Conservation (phyloP, 1,139 yeast genomes). For the Insectozyma bohioensis region DNA sequence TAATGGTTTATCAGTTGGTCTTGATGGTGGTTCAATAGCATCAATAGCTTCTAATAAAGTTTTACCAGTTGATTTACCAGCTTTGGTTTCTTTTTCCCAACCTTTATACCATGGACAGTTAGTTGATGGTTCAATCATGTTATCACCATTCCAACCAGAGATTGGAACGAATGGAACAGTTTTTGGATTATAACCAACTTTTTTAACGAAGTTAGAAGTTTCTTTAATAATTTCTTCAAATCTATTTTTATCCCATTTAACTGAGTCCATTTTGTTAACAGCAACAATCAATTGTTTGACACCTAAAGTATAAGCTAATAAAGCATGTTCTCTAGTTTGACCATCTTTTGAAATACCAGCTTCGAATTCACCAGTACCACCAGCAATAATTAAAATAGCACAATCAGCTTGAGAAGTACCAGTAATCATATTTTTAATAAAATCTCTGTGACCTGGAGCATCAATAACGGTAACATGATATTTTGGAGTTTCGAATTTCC, state of each 20-base stretch:
- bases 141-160: slow-evolving; percentile 95
- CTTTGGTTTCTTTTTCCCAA: slow-evolving; percentile 84
- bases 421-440: slow-evolving; percentile 93
- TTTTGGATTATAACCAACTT: slow-evolving; percentile 93
- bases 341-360: slow-evolving; percentile 94
- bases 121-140: slow-evolving; percentile 81
- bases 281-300: slow-evolving; percentile 87
- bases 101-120: slow-evolving; percentile 95
- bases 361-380: slow-evolving; percentile 93
- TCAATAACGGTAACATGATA: slow-evolving; percentile 91
- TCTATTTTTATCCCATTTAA: slow-evolving; percentile 80
- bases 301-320: slow-evolving; percentile 88
- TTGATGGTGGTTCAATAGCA: slow-evolving; percentile 79
- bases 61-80: slow-evolving; percentile 78
- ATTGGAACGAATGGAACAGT: slow-evolving; percentile 89
- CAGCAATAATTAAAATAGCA: slow-evolving; percentile 87
- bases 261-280: slow-evolving; percentile 93
- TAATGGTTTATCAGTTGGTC: slow-evolving; percentile 89
- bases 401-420: slow-evolving; percentile 95
- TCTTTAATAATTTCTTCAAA: slow-evolving; percentile 82
- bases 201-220: slow-evolving; percentile 85
- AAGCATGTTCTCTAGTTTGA: slow-evolving; percentile 93
- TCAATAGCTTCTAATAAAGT: slow-evolving; percentile 87
- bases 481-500: slow-evolving; percentile 96
- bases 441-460: slow-evolving; percentile 97